phyloP scores from a whole-genome alignment of 2,329 filamentous ascomycete genomes.

The Cladorrhinum sp. region DNA sequence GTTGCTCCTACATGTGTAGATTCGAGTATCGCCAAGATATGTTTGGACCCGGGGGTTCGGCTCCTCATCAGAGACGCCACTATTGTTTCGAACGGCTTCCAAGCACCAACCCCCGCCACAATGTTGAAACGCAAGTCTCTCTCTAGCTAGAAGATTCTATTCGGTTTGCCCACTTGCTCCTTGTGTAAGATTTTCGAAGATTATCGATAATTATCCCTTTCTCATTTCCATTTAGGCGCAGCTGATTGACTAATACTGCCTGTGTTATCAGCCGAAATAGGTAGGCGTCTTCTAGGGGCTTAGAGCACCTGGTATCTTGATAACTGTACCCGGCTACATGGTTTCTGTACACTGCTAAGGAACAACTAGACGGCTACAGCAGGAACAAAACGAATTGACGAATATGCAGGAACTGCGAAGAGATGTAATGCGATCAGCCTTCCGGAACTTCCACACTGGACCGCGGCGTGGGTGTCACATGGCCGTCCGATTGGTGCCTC shows the following conservation, averaged over 20 bases:
- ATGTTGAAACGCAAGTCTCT: conserved; percentile 1
- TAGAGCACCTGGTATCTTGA: neutral
- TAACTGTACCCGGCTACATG: neutral
- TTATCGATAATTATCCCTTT: neutral
- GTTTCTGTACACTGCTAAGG: too few species aligned
- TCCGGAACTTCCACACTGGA: neutral
- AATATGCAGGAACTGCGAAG: neutral
- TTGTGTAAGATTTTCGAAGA: neutral
- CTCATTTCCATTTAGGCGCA: neutral
- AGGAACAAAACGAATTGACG: neutral
- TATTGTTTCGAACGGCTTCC: conserved; percentile 3
- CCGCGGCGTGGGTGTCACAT: neutral
- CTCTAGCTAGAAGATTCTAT: conserved; percentile 2
- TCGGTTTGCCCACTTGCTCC: neutral
- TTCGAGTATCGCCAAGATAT: neutral
- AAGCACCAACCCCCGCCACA: neutral
- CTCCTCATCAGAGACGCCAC: neutral
- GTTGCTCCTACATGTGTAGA: neutral
- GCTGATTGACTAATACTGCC: neutral
- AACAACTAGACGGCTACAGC: too few species aligned
- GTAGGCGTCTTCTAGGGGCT: neutral
- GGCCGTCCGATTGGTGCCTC: conserved; percentile 21
- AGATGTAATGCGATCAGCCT: neutral
- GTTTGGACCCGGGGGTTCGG: neutral
- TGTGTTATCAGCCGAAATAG: neutral